Conservation (phyloP, 306 rosid genomes). For the peach (Prunus persica) region Prunus_persica_NCBIv2 NC_034009.1:11972001-11972500, state of each 20-base stretch:
- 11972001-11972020: not conserved
- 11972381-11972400: slow-evolving; percentile 20
- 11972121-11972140: not conserved
- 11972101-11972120: not conserved
- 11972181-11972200: slow-evolving; percentile 29
- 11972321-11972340: not conserved
- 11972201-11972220: slow-evolving; percentile 23
- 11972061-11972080: not conserved
- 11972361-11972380: not conserved
- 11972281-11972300: not conserved
- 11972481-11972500: not conserved
- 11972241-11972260: slow-evolving; percentile 36
- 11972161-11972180: slow-evolving; percentile 23
- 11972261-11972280: slow-evolving; percentile 15
- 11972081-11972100: not conserved
- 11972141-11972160: slow-evolving; percentile 18
- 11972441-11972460: not conserved
- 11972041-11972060: not conserved
- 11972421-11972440: slow-evolving; percentile 6
- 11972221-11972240: slow-evolving; percentile 33
- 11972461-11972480: not conserved
- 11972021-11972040: not conserved
- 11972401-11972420: not conserved
- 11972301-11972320: not conserved
- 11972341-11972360: not conserved